Conservation (phyloP, 1,284 basidiomycete species). For the Earliella scabrosa region DNA sequence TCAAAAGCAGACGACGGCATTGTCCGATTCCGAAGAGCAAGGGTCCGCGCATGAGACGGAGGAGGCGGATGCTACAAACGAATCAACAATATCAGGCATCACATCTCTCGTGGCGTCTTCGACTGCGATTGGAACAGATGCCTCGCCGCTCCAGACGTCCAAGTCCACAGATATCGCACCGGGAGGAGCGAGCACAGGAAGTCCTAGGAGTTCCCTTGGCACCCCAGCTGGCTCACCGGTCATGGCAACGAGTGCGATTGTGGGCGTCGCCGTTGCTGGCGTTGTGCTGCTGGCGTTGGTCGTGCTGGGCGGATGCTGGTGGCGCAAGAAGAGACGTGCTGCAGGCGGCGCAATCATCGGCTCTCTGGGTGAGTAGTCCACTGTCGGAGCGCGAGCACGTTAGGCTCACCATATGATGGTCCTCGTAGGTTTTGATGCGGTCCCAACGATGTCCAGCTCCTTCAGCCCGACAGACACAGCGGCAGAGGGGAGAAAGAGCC, state of each 20-base stretch:
- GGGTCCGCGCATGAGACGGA: too few relatives aligned
- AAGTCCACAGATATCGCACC: not conserved
- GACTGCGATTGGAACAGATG: too few relatives aligned
- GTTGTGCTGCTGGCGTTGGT: not conserved
- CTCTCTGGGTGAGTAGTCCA: not conserved
- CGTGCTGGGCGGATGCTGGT: not conserved
- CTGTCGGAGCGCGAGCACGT: too few relatives aligned
- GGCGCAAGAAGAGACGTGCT: not conserved
- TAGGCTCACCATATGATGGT: too few relatives aligned
- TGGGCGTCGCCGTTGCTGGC: not conserved
- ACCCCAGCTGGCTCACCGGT: not conserved
- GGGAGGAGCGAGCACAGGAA: not conserved
- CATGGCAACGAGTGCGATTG: not conserved
- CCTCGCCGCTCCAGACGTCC: not conserved
- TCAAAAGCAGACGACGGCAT: too few relatives aligned
- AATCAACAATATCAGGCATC: too few relatives aligned
- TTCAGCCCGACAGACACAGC: too few relatives aligned
- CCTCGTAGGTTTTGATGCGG: too few relatives aligned
- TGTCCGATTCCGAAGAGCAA: too few relatives aligned
- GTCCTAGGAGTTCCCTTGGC: not conserved
- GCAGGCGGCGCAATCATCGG: not conserved
- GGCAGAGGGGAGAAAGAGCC: too few relatives aligned
- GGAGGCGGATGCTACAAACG: too few relatives aligned
- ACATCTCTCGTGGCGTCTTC: too few relatives aligned
- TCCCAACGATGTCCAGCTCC: not conserved